These are phyloP conservation scores for Phytophthora hibernalis DNA, from an alignment of 352 stramenopile genomes.

Conservation along the genomic window DNA sequence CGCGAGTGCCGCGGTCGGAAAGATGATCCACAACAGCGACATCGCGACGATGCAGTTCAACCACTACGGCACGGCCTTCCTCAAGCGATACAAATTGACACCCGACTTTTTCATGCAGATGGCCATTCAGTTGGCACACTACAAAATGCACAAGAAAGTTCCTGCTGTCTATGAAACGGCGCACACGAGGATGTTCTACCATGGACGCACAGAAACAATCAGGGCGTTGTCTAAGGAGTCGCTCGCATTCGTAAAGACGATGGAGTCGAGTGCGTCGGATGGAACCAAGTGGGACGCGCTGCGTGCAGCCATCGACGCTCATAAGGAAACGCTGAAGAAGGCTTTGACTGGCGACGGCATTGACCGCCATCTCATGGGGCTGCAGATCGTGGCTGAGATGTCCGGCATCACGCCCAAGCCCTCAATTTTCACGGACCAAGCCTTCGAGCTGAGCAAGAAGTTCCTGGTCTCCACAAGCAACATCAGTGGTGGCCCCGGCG, in stretches of 20 bases:
- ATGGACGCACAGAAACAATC: slow-evolving; percentile 95
- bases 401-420: slow-evolving; percentile 89
- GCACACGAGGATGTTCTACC: slow-evolving; percentile 97
- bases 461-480: slow-evolving; percentile 97
- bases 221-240: slow-evolving; percentile 90
- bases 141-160: slow-evolving; percentile 94
- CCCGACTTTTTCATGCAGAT: slow-evolving; percentile 98
- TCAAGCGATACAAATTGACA: slow-evolving; percentile 95
- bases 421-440: slow-evolving; percentile 93
- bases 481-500: slow-evolving; percentile 92
- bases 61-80: slow-evolving; percentile 91
- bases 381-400: slow-evolving; percentile 94
- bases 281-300: slow-evolving; percentile 90
- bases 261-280: slow-evolving; percentile 72
- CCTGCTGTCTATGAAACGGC: slow-evolving; percentile 97
- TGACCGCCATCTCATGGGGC: slow-evolving; percentile 96
- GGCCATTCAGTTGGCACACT: slow-evolving; percentile 97
- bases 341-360: slow-evolving; percentile 90
- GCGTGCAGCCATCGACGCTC: slow-evolving; percentile 85
- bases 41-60: slow-evolving; percentile 92
- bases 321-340: slow-evolving; percentile 93
- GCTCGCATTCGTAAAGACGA: slow-evolving; percentile 92
- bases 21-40: slow-evolving; percentile 93
- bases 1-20: slow-evolving; percentile 90
- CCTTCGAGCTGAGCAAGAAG: slow-evolving; percentile 94